phyloP scores from a whole-genome alignment of 1,284 basidiomycete genomes.

The Ustilago xerochloae region DNA sequence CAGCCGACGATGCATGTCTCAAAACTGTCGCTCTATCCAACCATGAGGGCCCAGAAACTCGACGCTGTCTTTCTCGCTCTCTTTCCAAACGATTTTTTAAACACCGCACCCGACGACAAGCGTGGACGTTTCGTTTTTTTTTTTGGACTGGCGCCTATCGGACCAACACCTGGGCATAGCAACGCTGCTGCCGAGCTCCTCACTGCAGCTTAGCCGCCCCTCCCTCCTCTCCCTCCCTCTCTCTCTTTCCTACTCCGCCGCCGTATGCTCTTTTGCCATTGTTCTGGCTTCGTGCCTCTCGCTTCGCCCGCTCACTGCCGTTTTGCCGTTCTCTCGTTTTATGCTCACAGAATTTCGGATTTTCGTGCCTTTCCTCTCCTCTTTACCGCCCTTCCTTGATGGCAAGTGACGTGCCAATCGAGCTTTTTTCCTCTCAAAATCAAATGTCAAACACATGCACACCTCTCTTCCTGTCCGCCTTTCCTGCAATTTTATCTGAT shows the following conservation, averaged over 20 bases:
- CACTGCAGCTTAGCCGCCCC: conserved; percentile 14
- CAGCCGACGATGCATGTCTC: not conserved
- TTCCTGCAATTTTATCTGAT: not conserved
- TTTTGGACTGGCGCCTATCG: conserved; percentile 7
- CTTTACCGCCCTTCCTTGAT: not conserved
- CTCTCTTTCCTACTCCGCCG: not conserved
- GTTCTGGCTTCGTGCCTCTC: not conserved
- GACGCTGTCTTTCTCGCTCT: too few species aligned
- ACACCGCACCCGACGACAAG: conserved; percentile 15
- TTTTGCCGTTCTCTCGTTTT: not conserved
- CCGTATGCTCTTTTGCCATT: not conserved
- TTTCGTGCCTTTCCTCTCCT: not conserved
- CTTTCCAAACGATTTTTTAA: too few species aligned
- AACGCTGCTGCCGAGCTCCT: conserved; percentile 10
- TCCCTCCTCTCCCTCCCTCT: not conserved
- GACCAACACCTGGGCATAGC: conserved; percentile 12
- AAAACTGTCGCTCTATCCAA: not conserved
- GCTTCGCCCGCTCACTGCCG: not conserved
- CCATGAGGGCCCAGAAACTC: conserved; percentile 3
- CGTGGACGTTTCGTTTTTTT: not conserved
- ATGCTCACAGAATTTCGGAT: not conserved
- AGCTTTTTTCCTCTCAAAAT: not conserved
- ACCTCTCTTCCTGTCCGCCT: not conserved
- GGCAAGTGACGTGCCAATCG: not conserved
- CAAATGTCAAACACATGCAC: not conserved